Evolutionary conservation across 305 asterid genomes (phyloP).

Genomic region (Solanum hybrid): DNA sequence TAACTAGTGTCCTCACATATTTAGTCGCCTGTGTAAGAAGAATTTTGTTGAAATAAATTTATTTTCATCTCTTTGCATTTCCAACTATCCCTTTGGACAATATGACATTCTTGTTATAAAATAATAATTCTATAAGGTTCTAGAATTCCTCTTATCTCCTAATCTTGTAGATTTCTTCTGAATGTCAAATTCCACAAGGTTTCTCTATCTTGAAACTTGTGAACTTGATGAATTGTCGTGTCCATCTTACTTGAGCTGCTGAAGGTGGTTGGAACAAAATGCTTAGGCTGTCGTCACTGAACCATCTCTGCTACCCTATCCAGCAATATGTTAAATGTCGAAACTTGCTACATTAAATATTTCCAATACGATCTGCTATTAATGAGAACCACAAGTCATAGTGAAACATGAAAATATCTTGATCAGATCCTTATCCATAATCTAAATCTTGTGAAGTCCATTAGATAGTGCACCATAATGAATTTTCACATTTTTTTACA

Average conservation of each 20-base stretch:
- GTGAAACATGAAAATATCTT: background rate
- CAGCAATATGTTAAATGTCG: background rate
- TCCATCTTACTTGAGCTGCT: background rate
- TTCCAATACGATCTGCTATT: background rate
- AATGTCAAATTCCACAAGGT: background rate
- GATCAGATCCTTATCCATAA: background rate
- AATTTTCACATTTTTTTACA: background rate
- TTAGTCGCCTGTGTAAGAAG: background rate
- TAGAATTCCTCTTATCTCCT: background rate
- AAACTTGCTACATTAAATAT: background rate
- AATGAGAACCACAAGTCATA: background rate
- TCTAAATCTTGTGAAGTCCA: background rate
- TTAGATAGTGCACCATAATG: background rate
- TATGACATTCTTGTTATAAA: background rate
- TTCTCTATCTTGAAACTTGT: background rate
- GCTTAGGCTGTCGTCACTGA: background rate
- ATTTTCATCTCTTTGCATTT: background rate
- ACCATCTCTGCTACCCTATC: background rate
- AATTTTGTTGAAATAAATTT: too few relatives aligned
- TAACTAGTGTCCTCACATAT: background rate
- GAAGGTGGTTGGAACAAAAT: background rate
- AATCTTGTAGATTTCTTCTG: background rate
- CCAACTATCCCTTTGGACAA: background rate
- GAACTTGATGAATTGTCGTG: background rate
- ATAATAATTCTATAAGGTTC: background rate